phyloP scores from a whole-genome alignment of 768 basidiomycete genomes.

The Candolleomyces efflorescens region DNA sequence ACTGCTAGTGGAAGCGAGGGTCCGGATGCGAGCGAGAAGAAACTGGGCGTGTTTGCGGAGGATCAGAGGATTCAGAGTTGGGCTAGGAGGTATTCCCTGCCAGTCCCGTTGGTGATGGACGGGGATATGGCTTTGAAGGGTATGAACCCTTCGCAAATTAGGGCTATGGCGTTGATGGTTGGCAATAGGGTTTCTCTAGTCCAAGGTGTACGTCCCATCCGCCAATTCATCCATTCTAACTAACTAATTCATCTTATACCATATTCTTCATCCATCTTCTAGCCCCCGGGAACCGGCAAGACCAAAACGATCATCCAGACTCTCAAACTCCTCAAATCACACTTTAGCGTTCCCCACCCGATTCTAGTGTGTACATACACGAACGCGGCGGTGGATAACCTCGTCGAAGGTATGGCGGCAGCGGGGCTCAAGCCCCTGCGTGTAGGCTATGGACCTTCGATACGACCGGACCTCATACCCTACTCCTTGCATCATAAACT shows the following conservation, averaged over 20 bases:
- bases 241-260: not conserved
- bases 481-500: slow-evolving; percentile 66
- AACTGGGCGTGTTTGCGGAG: slow-evolving; percentile 54
- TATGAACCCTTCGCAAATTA: slow-evolving; percentile 73
- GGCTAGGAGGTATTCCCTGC: slow-evolving; percentile 61
- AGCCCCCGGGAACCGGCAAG: slow-evolving; percentile 94
- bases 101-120: slow-evolving; percentile 59
- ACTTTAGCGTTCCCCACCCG: slow-evolving; percentile 81
- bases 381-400: slow-evolving; percentile 89
- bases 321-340: slow-evolving; percentile 75
- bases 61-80: slow-evolving; percentile 81
- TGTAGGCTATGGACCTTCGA: slow-evolving; percentile 60
- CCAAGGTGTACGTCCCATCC: slow-evolving; percentile 64
- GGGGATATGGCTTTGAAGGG: slow-evolving; percentile 69
- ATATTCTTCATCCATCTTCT: not conserved
- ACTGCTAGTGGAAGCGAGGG: slow-evolving; percentile 6
- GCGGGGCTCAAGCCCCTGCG: slow-evolving; percentile 71
- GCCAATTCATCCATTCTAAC: slow-evolving; percentile 1
- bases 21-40: slow-evolving; percentile 12
- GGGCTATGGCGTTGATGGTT: slow-evolving; percentile 85
- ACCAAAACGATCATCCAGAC: slow-evolving; percentile 90
- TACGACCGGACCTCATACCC: slow-evolving; percentile 49
- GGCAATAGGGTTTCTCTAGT: slow-evolving; percentile 74
- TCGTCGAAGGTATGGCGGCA: slow-evolving; percentile 67
- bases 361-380: slow-evolving; percentile 93